Percentiles rank a stretch among this genome's conserved stretches.
Conservation (phyloP, 495 filamentous ascomycete species). For the Wilcoxina mikolae region DNA sequence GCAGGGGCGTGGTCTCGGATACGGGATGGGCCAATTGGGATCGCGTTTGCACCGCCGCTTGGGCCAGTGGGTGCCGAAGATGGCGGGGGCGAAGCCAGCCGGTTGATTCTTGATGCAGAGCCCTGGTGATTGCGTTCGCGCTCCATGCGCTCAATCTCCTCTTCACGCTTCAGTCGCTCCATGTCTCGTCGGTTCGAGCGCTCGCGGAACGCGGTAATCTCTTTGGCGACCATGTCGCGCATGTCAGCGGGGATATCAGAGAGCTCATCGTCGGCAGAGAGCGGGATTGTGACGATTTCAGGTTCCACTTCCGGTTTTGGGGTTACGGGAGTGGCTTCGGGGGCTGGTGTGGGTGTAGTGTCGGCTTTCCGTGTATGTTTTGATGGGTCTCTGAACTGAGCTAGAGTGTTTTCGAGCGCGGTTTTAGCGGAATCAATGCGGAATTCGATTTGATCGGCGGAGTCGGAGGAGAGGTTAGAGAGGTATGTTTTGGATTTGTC, state of each 20-base stretch:
- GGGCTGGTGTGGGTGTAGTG: conserved; percentile 38
- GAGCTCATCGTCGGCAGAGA: conserved; percentile 83
- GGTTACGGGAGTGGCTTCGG: conserved; percentile 12
- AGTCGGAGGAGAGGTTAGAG: conserved; percentile 54
- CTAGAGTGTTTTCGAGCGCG: conserved; percentile 48
- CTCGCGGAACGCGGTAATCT: conserved; percentile 88
- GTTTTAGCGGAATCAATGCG: conserved; percentile 51
- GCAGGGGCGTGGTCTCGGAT: conserved; percentile 16
- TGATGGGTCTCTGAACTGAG: conserved; percentile 57
- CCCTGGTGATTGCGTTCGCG: conserved; percentile 52
- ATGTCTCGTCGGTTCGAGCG: conserved; percentile 74
- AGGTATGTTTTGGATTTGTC: conserved; percentile 64
- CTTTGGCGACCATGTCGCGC: conserved; percentile 89
- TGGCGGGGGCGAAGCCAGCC: conserved; percentile 50
- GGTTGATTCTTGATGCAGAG: conserved; percentile 38
- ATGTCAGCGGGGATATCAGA: conserved; percentile 91
- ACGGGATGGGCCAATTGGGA: conserved; percentile 61
- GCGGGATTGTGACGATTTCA: conserved; percentile 82
- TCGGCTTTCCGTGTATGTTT: conserved; percentile 40
- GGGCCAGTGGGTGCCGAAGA: conserved; percentile 48
- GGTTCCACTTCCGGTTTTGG: conserved; percentile 38
- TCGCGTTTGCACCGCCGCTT: conserved; percentile 59
- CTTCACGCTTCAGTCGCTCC: conserved; percentile 72
- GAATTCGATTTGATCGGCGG: conserved; percentile 51
- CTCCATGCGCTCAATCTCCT: conserved; percentile 83